Evolutionary conservation across 1,284 basidiomycete genomes (phyloP).

Genomic region (Cystobasidiaceae sp.): DNA sequence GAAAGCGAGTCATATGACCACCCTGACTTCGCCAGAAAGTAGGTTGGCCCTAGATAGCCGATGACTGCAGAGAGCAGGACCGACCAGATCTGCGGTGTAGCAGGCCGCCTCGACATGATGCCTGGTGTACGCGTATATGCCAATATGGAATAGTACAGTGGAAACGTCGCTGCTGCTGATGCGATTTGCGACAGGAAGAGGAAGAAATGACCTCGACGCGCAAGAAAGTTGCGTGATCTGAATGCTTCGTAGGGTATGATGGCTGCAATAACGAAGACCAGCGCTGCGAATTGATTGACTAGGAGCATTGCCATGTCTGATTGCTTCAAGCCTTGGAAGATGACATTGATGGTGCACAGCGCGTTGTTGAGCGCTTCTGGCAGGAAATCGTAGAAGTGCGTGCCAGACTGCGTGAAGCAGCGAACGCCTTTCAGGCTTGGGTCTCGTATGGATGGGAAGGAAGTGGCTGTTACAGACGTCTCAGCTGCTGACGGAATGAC

Average conservation of each 20-base stretch:
- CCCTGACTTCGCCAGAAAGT: not conserved
- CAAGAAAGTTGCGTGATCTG: constrained; percentile 12
- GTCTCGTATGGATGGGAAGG: constrained; percentile 7
- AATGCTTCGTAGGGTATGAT: constrained; percentile 20
- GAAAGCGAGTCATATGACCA: constrained; percentile 23
- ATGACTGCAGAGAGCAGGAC: constrained; percentile 17
- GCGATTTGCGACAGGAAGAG: constrained; percentile 14
- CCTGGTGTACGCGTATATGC: not conserved
- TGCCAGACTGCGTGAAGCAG: not conserved
- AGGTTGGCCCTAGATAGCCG: constrained; percentile 18
- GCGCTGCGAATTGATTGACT: constrained; percentile 7
- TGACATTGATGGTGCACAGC: constrained; percentile 7
- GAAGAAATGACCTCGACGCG: constrained; percentile 11
- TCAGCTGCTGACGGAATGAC: too few relatives aligned
- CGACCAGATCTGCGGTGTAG: constrained; percentile 14
- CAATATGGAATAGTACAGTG: constrained; percentile 19
- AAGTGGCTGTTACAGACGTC: constrained; percentile 1
- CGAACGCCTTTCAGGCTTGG: not conserved
- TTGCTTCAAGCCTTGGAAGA: constrained; percentile 10
- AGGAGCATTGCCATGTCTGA: not conserved
- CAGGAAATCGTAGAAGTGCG: constrained; percentile 6
- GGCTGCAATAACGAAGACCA: constrained; percentile 1
- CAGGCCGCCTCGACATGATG: not conserved
- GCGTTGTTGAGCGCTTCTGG: constrained; percentile 10
- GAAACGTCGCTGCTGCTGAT: constrained; percentile 13